Evolutionary conservation across 495 filamentous ascomycete species (phyloP), one percentile per base, ranked within the genome.

Genomic region (Penicillium daleae): DNA sequence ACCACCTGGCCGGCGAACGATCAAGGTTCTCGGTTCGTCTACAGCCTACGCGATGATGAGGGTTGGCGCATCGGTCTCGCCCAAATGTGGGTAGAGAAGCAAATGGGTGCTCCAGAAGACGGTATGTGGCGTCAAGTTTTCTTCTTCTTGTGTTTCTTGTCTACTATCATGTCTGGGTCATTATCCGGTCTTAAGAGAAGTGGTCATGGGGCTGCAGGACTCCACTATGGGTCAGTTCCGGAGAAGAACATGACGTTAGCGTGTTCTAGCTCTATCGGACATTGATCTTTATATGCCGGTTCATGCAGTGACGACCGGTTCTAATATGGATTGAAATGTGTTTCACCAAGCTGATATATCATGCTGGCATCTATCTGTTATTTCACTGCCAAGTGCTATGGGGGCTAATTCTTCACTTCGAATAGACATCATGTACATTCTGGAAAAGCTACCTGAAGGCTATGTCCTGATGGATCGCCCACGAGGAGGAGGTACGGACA

Each of bases 391-490:
- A 1, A 52, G 0, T 9, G 19, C 31, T 53, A n/a, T 17, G 17
- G 19, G 9, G n/a, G 37, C 56, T 71, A 26, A 67, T 48, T 35
- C 2, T 55, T 26, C 10, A 17, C 26, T 44, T 17, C 21, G 57
- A 13, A 26, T n/a, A 84, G 81, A 79, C 21, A 67, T 77, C n/a
- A 71, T 49, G 0, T 86, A 87, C 67, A 73, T 68, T 10, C 72
- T 89, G 7, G 79, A 86, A 48, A 66, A 66, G 17, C 67, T 89
- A n/a, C 86, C 86, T 13, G 77, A 80, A 5, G 85, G 84, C 17
- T 88, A 87, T 68, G 69, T 66, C 5, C 64, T 86, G 1, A 80
- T 77, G 62, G 76, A 85, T 31, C 73, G 76, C 49, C 71, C 79
- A 6, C 78, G 85, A 10, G 56, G 46, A 2, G n/a, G n/a, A n/a